phyloP scores from a whole-genome alignment of 148 eudicot genomes.

The Rhododendron simsii region DNA sequence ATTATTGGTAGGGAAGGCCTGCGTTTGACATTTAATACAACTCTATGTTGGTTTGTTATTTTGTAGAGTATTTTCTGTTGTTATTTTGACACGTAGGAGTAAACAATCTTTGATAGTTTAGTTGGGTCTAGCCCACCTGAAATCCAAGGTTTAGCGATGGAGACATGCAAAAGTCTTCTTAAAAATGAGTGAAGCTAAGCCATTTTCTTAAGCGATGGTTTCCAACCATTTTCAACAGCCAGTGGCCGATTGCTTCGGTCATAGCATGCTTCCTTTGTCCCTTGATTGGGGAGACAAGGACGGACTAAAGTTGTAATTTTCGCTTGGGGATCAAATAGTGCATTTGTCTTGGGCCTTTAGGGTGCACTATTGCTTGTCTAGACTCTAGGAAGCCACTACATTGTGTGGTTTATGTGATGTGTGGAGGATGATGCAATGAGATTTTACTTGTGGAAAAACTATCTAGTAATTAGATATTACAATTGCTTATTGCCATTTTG shows the following conservation, averaged over 20 bases:
- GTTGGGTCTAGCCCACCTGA: not conserved
- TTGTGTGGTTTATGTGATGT: not conserved
- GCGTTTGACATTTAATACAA: not conserved
- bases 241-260: not conserved
- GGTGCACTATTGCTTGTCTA: not conserved
- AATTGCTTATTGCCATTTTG: not conserved
- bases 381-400: not conserved
- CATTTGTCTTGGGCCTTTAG: not conserved
- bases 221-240: not conserved
- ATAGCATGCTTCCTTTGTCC: not conserved
- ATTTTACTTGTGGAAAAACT: not conserved
- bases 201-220: not conserved
- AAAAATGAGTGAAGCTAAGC: not conserved
- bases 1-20: not conserved
- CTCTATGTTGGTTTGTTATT: not conserved
- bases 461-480: not conserved
- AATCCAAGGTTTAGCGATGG: not conserved
- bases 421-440: not conserved
- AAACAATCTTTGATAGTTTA: not conserved
- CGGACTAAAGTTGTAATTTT: not conserved
- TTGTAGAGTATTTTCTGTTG: not conserved
- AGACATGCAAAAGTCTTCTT: not conserved
- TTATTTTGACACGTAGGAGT: not conserved
- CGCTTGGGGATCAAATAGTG: not conserved
- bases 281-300: not conserved